Evolutionary conservation across 2,329 filamentous ascomycete species (phyloP), one percentile per base, ranked within the genome.

Genomic region (Ophiostoma piceae): DNA sequence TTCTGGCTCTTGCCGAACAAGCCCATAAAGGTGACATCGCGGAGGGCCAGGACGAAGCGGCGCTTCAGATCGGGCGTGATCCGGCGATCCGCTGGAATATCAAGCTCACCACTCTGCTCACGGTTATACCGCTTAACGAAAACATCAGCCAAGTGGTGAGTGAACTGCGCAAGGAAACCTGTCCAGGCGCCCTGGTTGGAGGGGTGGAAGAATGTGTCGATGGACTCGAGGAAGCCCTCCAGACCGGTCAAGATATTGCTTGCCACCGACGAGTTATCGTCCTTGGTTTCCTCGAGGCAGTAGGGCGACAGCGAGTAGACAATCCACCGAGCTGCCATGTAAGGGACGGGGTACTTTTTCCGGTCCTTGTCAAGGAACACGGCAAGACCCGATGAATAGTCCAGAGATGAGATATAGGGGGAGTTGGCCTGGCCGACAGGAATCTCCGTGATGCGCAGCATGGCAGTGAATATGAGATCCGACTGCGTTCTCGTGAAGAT

Each of bases 41-140:
- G 90, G 73, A 99, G 82, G 72, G 92, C 92, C 51, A 94, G 81
- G 39, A 99, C 95, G 77, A 99, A 98, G 65, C 95, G 90, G 76
- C 85, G 88, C 82, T 94, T 97, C 74, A 99, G 79, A n/a, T 87
- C 88, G 41, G 88, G 86, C 72, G 88, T 95, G 74, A 99, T 88
- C 74, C 84, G 90, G 69, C 95, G 88, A 67, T 94, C 92, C 54
- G 85, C 80, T 0, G 94, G 94, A 1, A 94, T 87, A 64, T 96
- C 91, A 80, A 97, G 90, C 81, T 99, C 96, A 37, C 92, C 93
- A 76, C 88, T 96, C 77, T 91, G 90, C 80, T 99, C 95, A 68
- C 94, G 88, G 77, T 99, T 98, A 94, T 94, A 99, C 68, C 95
- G 89, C 81, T 96, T 95, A 62, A 99, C 92, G 78, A 99, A 99